Evolutionary conservation across 306 rosid genomes (phyloP), one percentile per base, ranked within the genome.

Genomic region (Mimosa bimucronata): DNA sequence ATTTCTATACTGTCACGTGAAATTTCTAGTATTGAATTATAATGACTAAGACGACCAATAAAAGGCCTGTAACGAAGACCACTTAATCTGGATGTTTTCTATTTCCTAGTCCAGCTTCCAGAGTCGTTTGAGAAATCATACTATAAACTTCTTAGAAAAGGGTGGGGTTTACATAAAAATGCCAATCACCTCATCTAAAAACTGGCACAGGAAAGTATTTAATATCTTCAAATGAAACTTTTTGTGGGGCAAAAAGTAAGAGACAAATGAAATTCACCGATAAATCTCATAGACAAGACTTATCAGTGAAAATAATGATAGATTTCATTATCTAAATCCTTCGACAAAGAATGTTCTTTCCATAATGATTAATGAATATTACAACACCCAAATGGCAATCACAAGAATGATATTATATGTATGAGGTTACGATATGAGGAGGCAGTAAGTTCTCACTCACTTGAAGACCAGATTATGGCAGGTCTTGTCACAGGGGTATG

Each of bases 401-500:
- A 66, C 78, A 52, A 44, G 58, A 28, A 66, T 37, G 69, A 79
- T 23, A 41, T 30, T 19, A 76, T 65, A 11, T 38, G 66, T 57
- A 66, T 29, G 45, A 71, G 41, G 73, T 53, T 25, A 53, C 52
- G 18, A 57, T 28, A 38, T 74, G 86, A 76, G 79, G 67, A 62
- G 67, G 31, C 58, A 82, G 70, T 71, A 45, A 77, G 65, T 81
- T 86, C 73, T 37, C 85, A 86, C 94, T 94, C 94, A 90, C 89
- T 92, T 85, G 88, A 88, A 88, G 74, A 85, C 90, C 77, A 90
- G 85, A 80, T 92, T 84, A 82, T 94, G 98, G 84, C 97, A 94
- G 78, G 93, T 90, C 10, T 66, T 90, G 91, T 92, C 98, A 80
- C 98, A 94, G 29, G 98, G 97, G 77, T 92, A 92, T 71, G 92